phyloP scores from a whole-genome alignment of 2,329 filamentous ascomycete species.

The Talaromyces amestolkiae region DNA sequence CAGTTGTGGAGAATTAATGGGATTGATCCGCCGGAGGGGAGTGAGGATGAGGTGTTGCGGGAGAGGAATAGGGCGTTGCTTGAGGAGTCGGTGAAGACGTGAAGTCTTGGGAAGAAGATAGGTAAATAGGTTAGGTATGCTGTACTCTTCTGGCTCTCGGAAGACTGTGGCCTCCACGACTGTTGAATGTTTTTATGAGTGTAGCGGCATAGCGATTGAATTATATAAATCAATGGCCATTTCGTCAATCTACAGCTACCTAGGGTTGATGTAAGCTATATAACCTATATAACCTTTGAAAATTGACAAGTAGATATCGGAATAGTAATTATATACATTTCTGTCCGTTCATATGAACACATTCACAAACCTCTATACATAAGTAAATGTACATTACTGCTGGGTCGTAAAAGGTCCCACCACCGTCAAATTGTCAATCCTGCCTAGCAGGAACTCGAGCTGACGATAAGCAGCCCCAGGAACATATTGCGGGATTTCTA shows the following conservation, averaged over 20 bases:
- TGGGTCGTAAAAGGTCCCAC: conserved; percentile 15
- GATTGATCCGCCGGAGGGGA: conserved; percentile 7
- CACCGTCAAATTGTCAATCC: conserved; percentile 36
- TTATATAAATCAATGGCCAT: too few relatives aligned
- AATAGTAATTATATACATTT: too few relatives aligned
- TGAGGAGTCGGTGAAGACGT: background rate
- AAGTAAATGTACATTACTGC: background rate
- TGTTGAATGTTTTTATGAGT: too few relatives aligned
- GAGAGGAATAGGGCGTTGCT: background rate
- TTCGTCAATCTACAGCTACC: too few relatives aligned
- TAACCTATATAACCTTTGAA: too few relatives aligned
- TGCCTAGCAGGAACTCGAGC: conserved; percentile 73
- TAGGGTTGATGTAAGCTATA: too few relatives aligned
- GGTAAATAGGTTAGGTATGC: too few relatives aligned
- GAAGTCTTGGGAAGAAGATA: too few relatives aligned
- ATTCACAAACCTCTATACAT: too few relatives aligned
- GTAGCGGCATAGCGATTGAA: too few relatives aligned
- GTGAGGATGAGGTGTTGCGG: background rate
- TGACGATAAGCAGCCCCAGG: conserved; percentile 65
- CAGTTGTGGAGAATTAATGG: conserved; percentile 12
- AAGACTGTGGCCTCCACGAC: too few relatives aligned
- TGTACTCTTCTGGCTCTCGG: too few relatives aligned
- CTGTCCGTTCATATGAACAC: background rate
- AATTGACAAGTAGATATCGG: background rate
- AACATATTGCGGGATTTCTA: conserved; percentile 19